These are phyloP conservation scores for Lipomyces sp. DNA, from an alignment of 805 yeast species.

Conservation along the genomic window DNA sequence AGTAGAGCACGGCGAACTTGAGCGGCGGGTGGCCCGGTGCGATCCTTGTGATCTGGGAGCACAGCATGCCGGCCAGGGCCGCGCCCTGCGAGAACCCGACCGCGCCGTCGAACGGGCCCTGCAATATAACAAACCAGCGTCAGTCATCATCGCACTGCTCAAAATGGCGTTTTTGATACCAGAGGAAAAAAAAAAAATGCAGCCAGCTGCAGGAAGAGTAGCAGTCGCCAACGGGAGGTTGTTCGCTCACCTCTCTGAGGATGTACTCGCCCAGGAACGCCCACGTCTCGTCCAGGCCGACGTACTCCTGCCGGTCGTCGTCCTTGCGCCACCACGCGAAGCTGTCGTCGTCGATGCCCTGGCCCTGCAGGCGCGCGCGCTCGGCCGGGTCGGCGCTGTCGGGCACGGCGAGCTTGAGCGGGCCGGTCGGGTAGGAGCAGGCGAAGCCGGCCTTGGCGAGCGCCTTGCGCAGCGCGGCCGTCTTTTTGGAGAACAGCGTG, in stretches of 20 bases:
- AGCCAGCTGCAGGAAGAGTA: background rate
- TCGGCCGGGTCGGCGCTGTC: constrained; percentile 58
- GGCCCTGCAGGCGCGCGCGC: constrained; percentile 47
- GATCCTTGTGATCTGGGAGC: constrained; percentile 55
- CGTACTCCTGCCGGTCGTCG: constrained; percentile 37
- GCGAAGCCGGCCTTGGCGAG: constrained; percentile 61
- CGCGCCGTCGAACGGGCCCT: constrained; percentile 84
- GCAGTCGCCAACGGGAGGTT: background rate
- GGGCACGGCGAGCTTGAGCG: constrained; percentile 68
- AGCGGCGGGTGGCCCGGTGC: constrained; percentile 53
- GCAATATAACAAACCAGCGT: background rate
- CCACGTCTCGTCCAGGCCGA: constrained; percentile 44
- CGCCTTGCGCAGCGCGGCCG: constrained; percentile 82
- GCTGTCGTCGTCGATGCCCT: constrained; percentile 42
- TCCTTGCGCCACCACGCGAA: constrained; percentile 38
- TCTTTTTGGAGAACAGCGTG: constrained; percentile 76
- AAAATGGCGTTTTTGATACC: background rate
- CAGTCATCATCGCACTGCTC: background rate
- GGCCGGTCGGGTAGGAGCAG: constrained; percentile 78
- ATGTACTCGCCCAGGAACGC: constrained; percentile 54
- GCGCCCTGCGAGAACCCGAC: constrained; percentile 96
- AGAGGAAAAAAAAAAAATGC: background rate
- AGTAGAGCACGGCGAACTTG: constrained; percentile 71
- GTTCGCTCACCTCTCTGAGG: constrained; percentile 48
- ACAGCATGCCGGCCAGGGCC: constrained; percentile 69